phyloP scores from a whole-genome alignment of 2,329 filamentous ascomycete species.

The Nannizzia gypsea region DNA sequence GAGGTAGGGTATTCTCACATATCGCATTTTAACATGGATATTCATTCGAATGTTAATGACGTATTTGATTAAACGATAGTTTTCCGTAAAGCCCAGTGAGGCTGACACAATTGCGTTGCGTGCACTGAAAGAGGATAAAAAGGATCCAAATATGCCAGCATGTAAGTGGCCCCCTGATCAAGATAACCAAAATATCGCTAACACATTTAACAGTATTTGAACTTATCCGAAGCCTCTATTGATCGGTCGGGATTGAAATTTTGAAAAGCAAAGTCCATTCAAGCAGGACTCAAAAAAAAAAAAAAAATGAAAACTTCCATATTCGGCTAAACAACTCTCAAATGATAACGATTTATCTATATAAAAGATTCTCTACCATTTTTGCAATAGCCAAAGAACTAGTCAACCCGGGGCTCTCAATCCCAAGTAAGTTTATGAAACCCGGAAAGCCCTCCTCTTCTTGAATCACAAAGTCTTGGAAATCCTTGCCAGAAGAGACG shows the following conservation, averaged over 20 bases:
- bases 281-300: background rate
- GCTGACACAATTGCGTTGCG: slow-evolving; percentile 11
- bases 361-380: slow-evolving; percentile 13
- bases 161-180: slow-evolving; percentile 4
- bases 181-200: background rate
- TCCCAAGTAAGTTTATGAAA: slow-evolving; percentile 82
- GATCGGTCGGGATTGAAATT: background rate
- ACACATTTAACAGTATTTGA: background rate
- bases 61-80: slow-evolving; percentile 4
- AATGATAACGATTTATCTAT: slow-evolving; percentile 4
- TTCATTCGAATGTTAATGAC: background rate
- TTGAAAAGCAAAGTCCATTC: background rate
- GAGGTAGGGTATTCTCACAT: slow-evolving; percentile 7
- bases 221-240: background rate
- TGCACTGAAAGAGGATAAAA: slow-evolving; percentile 7
- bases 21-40: background rate
- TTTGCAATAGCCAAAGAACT: slow-evolving; percentile 55
- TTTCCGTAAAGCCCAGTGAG: slow-evolving; percentile 10
- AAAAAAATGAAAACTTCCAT: too few species aligned
- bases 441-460: slow-evolving; percentile 66
- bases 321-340: background rate
- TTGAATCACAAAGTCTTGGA: slow-evolving; percentile 72
- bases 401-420: slow-evolving; percentile 87
- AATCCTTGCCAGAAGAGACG: slow-evolving; percentile 45
- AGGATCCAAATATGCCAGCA: slow-evolving; percentile 9